A percentile compares a stretch with the other conserved stretches of the same genome.
Evolutionary conservation across 2,329 filamentous ascomycete genomes (phyloP).

Genomic region (Sporothrix sp.): DNA sequence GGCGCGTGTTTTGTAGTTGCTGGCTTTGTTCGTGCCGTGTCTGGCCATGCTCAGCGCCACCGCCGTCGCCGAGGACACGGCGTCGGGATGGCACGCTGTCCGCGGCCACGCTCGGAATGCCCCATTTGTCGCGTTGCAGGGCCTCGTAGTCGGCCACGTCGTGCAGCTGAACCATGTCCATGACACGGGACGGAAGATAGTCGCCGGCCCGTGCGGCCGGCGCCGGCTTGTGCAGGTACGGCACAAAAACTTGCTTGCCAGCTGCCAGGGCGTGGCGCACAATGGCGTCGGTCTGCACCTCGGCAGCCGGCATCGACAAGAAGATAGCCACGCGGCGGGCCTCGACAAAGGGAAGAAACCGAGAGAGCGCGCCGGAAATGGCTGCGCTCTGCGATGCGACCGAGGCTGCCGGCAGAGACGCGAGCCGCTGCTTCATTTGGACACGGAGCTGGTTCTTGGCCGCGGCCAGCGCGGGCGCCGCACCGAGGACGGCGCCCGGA

Average conservation of each 20-base stretch:
- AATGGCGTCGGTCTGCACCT: slow-evolving; percentile 75
- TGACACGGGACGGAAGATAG: slow-evolving; percentile 54
- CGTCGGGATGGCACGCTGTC: slow-evolving; percentile 54
- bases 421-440: slow-evolving; percentile 58
- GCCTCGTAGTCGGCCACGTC: slow-evolving; percentile 68
- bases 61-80: slow-evolving; percentile 59
- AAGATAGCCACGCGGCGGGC: slow-evolving; percentile 76
- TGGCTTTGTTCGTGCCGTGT: too few species aligned
- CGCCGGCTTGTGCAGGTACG: slow-evolving; percentile 65
- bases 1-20: too few species aligned
- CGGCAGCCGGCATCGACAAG: slow-evolving; percentile 81
- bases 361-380: slow-evolving; percentile 55
- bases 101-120: slow-evolving; percentile 74
- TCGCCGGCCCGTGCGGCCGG: slow-evolving; percentile 25
- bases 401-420: slow-evolving; percentile 49
- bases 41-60: too few species aligned
- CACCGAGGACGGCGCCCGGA: neutral
- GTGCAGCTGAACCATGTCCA: slow-evolving; percentile 86
- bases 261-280: slow-evolving; percentile 67
- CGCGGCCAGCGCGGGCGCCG: slow-evolving; percentile 48
- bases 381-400: slow-evolving; percentile 57
- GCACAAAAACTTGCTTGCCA: slow-evolving; percentile 84
- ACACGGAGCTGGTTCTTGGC: slow-evolving; percentile 70
- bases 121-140: slow-evolving; percentile 74
- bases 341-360: slow-evolving; percentile 62